Conservation (phyloP, 164 flowering plant species). For the Berberis vulgaris region DNA sequence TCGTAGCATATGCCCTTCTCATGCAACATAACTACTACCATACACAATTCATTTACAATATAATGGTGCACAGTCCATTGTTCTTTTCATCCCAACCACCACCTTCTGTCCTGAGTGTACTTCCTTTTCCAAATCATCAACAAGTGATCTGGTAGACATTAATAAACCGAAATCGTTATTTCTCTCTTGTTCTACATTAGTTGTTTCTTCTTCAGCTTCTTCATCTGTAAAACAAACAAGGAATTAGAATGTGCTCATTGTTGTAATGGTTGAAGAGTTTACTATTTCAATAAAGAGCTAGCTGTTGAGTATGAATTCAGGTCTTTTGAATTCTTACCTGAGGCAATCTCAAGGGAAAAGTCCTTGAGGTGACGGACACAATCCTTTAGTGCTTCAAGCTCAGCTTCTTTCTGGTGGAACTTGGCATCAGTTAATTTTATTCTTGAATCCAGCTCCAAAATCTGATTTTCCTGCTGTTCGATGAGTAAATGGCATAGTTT, state of each 20-base stretch:
- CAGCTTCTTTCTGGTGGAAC: conserved; percentile 57
- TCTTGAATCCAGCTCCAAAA: conserved; percentile 46
- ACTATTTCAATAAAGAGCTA: not conserved
- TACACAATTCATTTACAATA: not conserved
- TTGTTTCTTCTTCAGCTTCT: conserved; percentile 17
- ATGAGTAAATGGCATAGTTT: conserved; percentile 51
- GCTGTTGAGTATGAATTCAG: not conserved
- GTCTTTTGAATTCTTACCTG: conserved; percentile 26
- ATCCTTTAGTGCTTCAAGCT: conserved; percentile 53
- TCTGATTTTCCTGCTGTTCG: conserved; percentile 54
- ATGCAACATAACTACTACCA: not conserved
- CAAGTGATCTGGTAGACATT: not conserved
- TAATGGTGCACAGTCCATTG: conserved; percentile 17
- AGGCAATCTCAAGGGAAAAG: conserved; percentile 31
- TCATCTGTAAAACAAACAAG: conserved; percentile 24
- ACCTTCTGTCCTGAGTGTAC: conserved; percentile 14
- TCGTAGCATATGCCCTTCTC: no score
- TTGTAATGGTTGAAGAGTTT: no score
- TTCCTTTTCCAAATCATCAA: not conserved
- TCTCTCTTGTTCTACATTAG: conserved; percentile 12
- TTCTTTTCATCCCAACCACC: conserved; percentile 43
- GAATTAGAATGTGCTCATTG: not conserved
- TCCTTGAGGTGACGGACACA: conserved; percentile 47
- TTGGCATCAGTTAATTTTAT: conserved; percentile 35
- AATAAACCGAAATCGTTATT: not conserved